Evolutionary conservation across 257 asterid species (phyloP).

Genomic region (Cruciata laevipes): DNA sequence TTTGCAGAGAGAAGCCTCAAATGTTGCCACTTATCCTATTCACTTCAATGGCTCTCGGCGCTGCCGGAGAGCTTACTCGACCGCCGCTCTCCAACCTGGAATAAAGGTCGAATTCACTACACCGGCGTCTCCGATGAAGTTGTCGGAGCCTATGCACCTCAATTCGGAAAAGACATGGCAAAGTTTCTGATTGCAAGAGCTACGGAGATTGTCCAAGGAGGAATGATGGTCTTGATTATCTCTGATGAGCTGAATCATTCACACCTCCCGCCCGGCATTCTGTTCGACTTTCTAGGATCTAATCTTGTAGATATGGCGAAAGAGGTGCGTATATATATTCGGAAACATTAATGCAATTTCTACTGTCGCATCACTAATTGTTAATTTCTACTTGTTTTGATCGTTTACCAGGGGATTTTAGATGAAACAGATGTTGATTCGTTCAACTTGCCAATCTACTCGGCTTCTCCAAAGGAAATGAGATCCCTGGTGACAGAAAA

Average conservation of each 20-base stretch:
- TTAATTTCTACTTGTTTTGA: background rate
- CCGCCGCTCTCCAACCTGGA: too few relatives aligned
- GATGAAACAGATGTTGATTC: slow-evolving; percentile 34
- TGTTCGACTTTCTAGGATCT: slow-evolving; percentile 9
- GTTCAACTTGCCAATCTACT: slow-evolving; percentile 45
- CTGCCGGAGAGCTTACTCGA: too few relatives aligned
- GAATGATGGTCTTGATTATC: slow-evolving; percentile 19
- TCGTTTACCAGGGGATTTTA: slow-evolving; percentile 29
- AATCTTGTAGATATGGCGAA: slow-evolving; percentile 42
- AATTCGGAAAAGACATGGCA: slow-evolving; percentile 25
- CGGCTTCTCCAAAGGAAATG: slow-evolving; percentile 34
- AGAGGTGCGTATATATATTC: slow-evolving; percentile 36
- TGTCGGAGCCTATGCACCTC: slow-evolving; percentile 19
- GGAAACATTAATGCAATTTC: too few relatives aligned
- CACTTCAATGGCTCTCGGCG: too few relatives aligned
- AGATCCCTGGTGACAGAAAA: slow-evolving; percentile 25
- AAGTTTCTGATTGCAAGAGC: slow-evolving; percentile 28
- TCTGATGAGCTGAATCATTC: slow-evolving; percentile 9
- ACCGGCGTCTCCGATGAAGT: slow-evolving; percentile 7
- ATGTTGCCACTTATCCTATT: too few relatives aligned
- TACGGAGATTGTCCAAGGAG: slow-evolving; percentile 27
- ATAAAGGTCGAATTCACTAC: too few relatives aligned
- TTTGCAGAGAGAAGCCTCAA: too few relatives aligned
- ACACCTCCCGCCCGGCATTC: background rate
- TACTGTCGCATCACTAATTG: too few relatives aligned